Percentiles rank a stretch among this genome's conserved stretches.
phyloP scores from a whole-genome alignment of 1,139 yeast species.

The Sugiyamaella japonica region DNA sequence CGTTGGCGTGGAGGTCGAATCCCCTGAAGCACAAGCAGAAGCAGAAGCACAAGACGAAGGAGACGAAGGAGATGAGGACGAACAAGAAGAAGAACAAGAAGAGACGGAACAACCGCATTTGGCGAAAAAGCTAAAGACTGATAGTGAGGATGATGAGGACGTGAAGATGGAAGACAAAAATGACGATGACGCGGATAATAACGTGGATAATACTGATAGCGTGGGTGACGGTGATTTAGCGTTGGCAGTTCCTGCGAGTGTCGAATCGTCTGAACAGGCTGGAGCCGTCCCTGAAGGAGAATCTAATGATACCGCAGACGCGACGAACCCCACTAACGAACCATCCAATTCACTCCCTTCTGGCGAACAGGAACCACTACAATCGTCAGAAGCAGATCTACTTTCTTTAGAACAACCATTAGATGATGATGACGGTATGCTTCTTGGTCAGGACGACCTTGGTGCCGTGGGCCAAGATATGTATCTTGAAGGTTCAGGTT shows the following conservation, averaged over 20 bases:
- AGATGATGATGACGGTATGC: conserved; percentile 19
- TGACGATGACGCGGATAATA: conserved; percentile 6
- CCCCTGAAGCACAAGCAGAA: neutral
- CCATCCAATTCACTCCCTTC: neutral
- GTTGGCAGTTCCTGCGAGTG: neutral
- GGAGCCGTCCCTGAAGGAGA: conserved; percentile 11
- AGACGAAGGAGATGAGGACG: neutral
- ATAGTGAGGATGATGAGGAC: conserved; percentile 6
- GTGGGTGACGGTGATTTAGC: neutral
- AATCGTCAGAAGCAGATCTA: neutral
- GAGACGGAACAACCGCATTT: neutral
- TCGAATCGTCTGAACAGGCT: neutral
- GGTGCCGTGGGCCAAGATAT: conserved; percentile 15
- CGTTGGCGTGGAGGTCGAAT: conserved; percentile 26
- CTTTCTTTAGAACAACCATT: conserved; percentile 2
- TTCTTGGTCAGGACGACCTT: conserved; percentile 23
- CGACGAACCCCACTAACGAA: neutral
- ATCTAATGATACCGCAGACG: neutral
- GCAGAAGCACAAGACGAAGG: conserved; percentile 7
- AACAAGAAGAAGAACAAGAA: too few relatives aligned
- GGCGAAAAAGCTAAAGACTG: conserved; percentile 4
- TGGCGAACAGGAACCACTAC: neutral
- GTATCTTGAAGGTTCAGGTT: conserved; percentile 18
- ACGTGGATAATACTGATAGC: neutral
- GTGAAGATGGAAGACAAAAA: conserved; percentile 2